Conservation (phyloP, 2,329 filamentous ascomycete species). For the Neofusicoccum sp. region DNA sequence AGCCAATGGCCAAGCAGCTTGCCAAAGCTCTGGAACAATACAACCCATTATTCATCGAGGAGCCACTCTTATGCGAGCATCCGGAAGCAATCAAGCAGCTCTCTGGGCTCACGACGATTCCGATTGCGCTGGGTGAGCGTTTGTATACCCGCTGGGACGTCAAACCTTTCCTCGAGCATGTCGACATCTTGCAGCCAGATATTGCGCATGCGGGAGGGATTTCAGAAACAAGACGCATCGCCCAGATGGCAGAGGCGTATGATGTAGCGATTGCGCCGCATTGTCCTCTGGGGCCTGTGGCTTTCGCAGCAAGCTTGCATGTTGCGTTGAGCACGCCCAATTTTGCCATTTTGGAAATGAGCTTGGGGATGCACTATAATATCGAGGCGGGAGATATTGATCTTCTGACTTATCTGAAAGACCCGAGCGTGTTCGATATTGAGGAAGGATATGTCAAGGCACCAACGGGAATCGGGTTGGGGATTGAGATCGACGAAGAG, state of each 20-base stretch:
- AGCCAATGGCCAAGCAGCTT: slow-evolving; percentile 75
- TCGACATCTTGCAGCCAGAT: slow-evolving; percentile 73
- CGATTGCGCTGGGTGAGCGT: slow-evolving; percentile 71
- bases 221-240: slow-evolving; percentile 67
- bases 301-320: slow-evolving; percentile 68
- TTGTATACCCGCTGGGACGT: slow-evolving; percentile 72
- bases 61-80: slow-evolving; percentile 69
- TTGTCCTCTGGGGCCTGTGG: slow-evolving; percentile 70
- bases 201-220: slow-evolving; percentile 71
- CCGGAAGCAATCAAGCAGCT: slow-evolving; percentile 63
- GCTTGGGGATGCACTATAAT: slow-evolving; percentile 77
- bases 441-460: slow-evolving; percentile 63
- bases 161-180: slow-evolving; percentile 66
- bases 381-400: slow-evolving; percentile 32
- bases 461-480: slow-evolving; percentile 60
- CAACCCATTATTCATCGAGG: slow-evolving; percentile 71
- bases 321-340: slow-evolving; percentile 59
- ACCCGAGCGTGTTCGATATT: slow-evolving; percentile 64
- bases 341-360: slow-evolving; percentile 76
- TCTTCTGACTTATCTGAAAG: slow-evolving; percentile 61
- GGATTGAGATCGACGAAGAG: slow-evolving; percentile 69
- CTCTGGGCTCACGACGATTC: slow-evolving; percentile 55
- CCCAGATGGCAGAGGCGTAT: slow-evolving; percentile 69
- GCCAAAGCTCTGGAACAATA: slow-evolving; percentile 65
- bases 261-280: slow-evolving; percentile 72